Evolutionary conservation across 306 rosid genomes (phyloP).

Genomic region (Pyrus bretschneideri): DNA sequence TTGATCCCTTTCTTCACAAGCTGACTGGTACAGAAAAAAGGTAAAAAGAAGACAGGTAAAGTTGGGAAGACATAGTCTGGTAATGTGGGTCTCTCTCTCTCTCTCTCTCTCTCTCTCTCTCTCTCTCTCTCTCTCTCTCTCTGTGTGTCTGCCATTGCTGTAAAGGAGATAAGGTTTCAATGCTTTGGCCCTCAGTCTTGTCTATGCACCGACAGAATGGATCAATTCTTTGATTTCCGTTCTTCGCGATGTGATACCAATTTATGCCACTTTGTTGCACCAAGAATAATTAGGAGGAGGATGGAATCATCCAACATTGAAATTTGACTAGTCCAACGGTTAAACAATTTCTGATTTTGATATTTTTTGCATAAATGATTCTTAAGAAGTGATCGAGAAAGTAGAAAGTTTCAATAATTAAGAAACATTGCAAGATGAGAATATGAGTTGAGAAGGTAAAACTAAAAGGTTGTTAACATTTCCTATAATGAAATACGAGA

Average conservation of each 20-base stretch:
- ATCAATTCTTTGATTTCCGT: not conserved
- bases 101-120: no score
- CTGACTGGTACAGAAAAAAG: not conserved
- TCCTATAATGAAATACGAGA: fast-evolving
- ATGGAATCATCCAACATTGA: not conserved
- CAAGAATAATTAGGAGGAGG: not conserved
- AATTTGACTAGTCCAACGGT: not conserved
- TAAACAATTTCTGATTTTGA: no score
- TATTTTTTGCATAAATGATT: no score
- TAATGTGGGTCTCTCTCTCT: not conserved
- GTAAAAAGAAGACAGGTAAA: not conserved
- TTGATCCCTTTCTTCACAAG: conserved; percentile 10
- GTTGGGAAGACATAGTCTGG: not conserved
- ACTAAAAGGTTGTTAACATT: not conserved
- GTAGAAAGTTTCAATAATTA: no score
- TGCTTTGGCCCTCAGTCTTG: conserved; percentile 4
- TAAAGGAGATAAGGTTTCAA: conserved; percentile 16
- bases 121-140: not conserved
- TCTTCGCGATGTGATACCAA: not conserved
- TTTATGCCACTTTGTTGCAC: not conserved
- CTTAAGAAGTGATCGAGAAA: not conserved
- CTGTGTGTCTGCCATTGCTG: conserved; percentile 11
- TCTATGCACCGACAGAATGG: conserved; percentile 1
- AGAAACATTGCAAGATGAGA: no score
- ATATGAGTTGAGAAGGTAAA: not conserved